Evolutionary conservation across 2,329 filamentous ascomycete genomes (phyloP).

Genomic region (Phaeosphaeria sp.): DNA sequence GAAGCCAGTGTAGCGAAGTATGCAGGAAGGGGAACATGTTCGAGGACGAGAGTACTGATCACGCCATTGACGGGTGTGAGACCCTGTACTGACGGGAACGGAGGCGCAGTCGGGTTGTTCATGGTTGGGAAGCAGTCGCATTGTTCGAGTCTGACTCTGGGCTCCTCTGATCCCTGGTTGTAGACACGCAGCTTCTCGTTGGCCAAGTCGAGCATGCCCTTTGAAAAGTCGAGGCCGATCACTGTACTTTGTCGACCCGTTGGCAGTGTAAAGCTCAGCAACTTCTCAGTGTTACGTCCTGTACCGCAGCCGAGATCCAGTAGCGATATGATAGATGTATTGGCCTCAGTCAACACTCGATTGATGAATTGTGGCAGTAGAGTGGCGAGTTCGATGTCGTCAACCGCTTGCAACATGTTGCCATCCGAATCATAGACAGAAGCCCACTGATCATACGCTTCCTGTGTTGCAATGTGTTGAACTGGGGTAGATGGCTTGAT

Average conservation of each 20-base stretch:
- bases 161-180: neutral
- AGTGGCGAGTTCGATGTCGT: conserved; percentile 62
- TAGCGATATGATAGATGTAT: conserved; percentile 46
- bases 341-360: conserved; percentile 23
- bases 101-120: conserved; percentile 15
- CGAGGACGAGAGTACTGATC: conserved; percentile 68
- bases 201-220: conserved; percentile 65
- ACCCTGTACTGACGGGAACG: conserved; percentile 23
- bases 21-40: conserved; percentile 63
- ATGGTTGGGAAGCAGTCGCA: conserved; percentile 41
- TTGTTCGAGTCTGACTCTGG: conserved; percentile 24
- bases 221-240: conserved; percentile 63
- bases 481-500: conserved; percentile 30
- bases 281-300: conserved; percentile 66
- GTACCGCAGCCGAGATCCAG: conserved; percentile 73
- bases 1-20: conserved; percentile 58
- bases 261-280: conserved; percentile 49
- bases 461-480: conserved; percentile 48
- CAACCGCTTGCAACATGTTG: conserved; percentile 71
- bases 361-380: conserved; percentile 60
- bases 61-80: conserved; percentile 52
- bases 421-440: conserved; percentile 69
- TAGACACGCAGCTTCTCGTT: conserved; percentile 40
- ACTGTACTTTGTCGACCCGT: conserved; percentile 44
- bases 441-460: conserved; percentile 60